Evolutionary conservation across 2,329 filamentous ascomycete genomes (phyloP).

Genomic region (Penicillium sp.): DNA sequence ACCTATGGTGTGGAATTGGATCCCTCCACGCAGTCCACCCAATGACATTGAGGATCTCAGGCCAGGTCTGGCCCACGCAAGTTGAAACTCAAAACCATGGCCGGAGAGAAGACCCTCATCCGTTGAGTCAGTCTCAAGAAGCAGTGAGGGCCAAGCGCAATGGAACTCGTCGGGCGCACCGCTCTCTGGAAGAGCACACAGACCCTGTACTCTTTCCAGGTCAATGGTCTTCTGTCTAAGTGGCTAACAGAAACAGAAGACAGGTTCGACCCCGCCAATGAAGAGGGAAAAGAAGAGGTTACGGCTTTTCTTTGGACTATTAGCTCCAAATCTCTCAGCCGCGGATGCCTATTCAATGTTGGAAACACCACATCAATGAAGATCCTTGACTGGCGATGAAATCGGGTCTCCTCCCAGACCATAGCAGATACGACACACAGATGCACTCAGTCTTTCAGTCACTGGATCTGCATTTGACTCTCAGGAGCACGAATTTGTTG

Average conservation of each 20-base stretch:
- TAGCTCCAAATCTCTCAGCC: background rate
- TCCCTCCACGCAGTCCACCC: constrained; percentile 21
- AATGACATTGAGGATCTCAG: constrained; percentile 9
- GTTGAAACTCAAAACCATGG: background rate
- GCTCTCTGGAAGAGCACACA: constrained; percentile 23
- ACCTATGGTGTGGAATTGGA: constrained; percentile 15
- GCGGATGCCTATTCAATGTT: background rate
- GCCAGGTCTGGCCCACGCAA: background rate
- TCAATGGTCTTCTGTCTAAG: constrained; percentile 30
- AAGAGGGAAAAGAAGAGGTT: background rate
- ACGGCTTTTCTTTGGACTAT: background rate
- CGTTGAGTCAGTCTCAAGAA: constrained; percentile 1
- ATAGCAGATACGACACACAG: constrained; percentile 19
- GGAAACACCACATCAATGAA: background rate
- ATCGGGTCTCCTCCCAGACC: background rate
- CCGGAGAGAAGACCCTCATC: background rate
- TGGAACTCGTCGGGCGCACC: constrained; percentile 26
- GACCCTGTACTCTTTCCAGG: constrained; percentile 20
- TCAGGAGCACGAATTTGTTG: background rate
- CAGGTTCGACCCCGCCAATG: background rate
- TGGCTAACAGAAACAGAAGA: constrained; percentile 20
- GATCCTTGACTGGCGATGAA: constrained; percentile 4
- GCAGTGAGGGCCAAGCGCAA: constrained; percentile 19
- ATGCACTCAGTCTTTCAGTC: constrained; percentile 20
- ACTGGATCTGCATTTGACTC: constrained; percentile 19